Percentiles rank a stretch among this genome's conserved stretches.
phyloP scores from a whole-genome alignment of 1,284 basidiomycete species.

The Phenoliferia sp. region DNA sequence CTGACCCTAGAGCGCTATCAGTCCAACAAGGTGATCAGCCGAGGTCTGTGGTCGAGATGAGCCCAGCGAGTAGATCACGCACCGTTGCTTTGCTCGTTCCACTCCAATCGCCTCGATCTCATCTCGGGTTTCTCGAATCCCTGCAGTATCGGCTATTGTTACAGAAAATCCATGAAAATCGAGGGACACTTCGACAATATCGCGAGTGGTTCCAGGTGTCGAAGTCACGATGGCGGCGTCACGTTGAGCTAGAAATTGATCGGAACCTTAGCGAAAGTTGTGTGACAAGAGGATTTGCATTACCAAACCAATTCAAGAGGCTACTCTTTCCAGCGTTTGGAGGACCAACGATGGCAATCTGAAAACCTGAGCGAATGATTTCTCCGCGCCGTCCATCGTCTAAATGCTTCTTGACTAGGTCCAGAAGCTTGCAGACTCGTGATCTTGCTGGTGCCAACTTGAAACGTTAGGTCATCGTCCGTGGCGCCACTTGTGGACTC shows the following conservation, averaged over 20 bases:
- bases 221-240: conserved; percentile 84
- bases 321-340: conserved; percentile 87
- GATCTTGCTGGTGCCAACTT: conserved; percentile 7
- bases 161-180: conserved; percentile 82
- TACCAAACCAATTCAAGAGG: conserved; percentile 73
- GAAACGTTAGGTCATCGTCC: not conserved
- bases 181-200: conserved; percentile 72
- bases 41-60: not conserved
- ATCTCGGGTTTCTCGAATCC: conserved; percentile 65
- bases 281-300: conserved; percentile 19
- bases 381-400: conserved; percentile 69
- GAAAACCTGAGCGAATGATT: conserved; percentile 72
- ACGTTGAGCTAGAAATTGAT: conserved; percentile 56
- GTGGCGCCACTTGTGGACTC: not conserved
- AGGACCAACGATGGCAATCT: conserved; percentile 78
- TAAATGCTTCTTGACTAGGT: conserved; percentile 55
- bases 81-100: conserved; percentile 53
- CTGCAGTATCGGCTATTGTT: conserved; percentile 75
- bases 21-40: not conserved
- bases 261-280: not conserved
- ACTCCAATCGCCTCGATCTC: conserved; percentile 77
- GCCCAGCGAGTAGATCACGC: no score
- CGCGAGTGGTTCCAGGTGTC: conserved; percentile 79
- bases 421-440: conserved; percentile 44
- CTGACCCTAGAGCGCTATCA: conserved; percentile 57